phyloP scores from a whole-genome alignment of 768 basidiomycete species.

The Psilocybe cyanescens region DNA sequence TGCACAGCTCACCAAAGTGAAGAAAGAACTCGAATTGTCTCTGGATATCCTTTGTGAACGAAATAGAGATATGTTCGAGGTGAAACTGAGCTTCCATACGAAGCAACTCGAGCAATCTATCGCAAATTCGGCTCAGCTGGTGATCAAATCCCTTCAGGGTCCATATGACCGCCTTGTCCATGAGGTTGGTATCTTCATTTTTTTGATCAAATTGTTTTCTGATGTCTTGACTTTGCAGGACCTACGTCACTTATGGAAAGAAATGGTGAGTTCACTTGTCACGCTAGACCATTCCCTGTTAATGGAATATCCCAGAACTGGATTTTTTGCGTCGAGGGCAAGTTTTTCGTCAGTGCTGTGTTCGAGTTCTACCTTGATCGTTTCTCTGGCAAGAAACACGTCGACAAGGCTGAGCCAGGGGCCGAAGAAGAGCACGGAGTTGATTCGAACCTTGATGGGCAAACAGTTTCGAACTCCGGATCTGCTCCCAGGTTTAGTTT shows the following conservation, averaged over 20 bases:
- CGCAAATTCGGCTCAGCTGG: constrained; percentile 11
- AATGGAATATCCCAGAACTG: constrained; percentile 17
- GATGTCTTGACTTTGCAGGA: neutral
- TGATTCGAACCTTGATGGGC: neutral
- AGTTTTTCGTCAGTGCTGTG: constrained; percentile 22
- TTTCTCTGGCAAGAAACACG: constrained; percentile 10
- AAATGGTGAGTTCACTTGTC: constrained; percentile 13
- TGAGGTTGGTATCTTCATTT: constrained; percentile 8
- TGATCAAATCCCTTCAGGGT: constrained; percentile 17
- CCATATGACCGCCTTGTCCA: constrained; percentile 22
- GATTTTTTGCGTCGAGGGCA: constrained; percentile 29
- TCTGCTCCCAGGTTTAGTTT: constrained; percentile 6
- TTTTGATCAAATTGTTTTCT: neutral
- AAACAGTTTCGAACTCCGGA: neutral
- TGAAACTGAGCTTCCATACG: constrained; percentile 17
- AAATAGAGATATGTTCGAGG: constrained; percentile 16
- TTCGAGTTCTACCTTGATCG: constrained; percentile 27
- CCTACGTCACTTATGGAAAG: constrained; percentile 15
- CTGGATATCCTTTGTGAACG: constrained; percentile 13
- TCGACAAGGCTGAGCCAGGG: neutral
- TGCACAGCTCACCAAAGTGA: neutral
- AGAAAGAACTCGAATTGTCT: constrained; percentile 12
- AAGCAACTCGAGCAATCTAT: constrained; percentile 17
- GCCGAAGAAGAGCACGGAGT: neutral
- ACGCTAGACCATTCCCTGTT: neutral